phyloP scores from a whole-genome alignment of 176 grass and related monocot genomes.

The Phoenix roebelenii region DNA sequence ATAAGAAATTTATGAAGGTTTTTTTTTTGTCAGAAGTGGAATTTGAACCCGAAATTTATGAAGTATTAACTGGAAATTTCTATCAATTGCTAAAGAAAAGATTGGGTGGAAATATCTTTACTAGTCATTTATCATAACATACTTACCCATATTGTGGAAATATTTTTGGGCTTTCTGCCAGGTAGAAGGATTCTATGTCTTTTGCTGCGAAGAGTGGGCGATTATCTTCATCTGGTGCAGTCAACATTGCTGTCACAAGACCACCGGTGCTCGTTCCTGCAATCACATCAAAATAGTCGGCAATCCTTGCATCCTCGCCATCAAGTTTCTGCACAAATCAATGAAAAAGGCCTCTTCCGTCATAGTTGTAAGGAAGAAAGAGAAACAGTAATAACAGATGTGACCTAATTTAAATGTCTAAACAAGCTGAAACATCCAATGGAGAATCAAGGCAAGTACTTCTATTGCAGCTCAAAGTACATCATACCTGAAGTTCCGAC shows the following conservation, averaged over 20 bases:
- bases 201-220: conserved; percentile 70
- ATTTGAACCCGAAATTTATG: conserved; percentile 6
- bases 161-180: conserved; percentile 51
- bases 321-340: conserved; percentile 63
- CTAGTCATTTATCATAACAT: no score
- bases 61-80: no score
- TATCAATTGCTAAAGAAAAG: background rate
- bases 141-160: conserved; percentile 60
- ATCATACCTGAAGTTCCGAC: conserved; percentile 74
- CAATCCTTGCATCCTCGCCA: conserved; percentile 66
- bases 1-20: conserved; percentile 18
- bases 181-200: conserved; percentile 72
- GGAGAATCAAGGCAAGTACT: no score
- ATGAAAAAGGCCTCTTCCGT: background rate
- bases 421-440: no score
- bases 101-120: background rate
- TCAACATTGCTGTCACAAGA: conserved; percentile 62
- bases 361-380: background rate
- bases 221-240: conserved; percentile 41
- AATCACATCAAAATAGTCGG: conserved; percentile 80
- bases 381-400: background rate
- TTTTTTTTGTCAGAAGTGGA: no score
- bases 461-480: background rate
- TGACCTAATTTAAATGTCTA: no score
- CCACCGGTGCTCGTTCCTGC: conserved; percentile 85